phyloP scores from a whole-genome alignment of 225 moss, liverwort and hornwort species.

The Rhytidiadelphus loreus region DNA sequence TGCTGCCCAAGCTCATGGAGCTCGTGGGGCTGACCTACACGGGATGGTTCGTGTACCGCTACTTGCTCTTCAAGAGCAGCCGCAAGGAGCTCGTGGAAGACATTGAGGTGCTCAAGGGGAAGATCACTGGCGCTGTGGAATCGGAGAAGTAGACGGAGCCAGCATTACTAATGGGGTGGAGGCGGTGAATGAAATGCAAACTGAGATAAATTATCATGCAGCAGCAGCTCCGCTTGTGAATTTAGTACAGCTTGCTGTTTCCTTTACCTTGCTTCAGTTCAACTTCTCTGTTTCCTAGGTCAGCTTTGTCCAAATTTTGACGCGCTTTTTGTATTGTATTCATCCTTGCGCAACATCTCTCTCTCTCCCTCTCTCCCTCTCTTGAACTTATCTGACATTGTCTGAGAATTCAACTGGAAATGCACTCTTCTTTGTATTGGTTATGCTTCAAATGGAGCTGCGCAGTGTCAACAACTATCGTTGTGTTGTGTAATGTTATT shows the following conservation, averaged over 20 bases:
- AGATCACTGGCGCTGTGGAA: slow-evolving; percentile 72
- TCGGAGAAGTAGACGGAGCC: background rate
- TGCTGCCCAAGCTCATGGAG: slow-evolving; percentile 93
- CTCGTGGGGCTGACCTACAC: slow-evolving; percentile 83
- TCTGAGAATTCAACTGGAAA: background rate
- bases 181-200: background rate
- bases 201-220: background rate
- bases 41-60: slow-evolving; percentile 98
- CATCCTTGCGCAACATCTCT: background rate
- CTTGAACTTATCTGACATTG: background rate
- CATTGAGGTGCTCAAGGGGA: slow-evolving; percentile 76
- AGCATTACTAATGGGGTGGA: background rate
- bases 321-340: slow-evolving; percentile 8
- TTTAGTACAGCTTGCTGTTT: background rate
- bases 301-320: slow-evolving; percentile 7
- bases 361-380: background rate
- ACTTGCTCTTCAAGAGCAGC: slow-evolving; percentile 80
- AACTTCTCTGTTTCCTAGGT: background rate
- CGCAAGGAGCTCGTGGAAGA: slow-evolving; percentile 86
- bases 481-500: background rate
- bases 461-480: background rate
- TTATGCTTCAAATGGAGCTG: background rate
- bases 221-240: background rate
- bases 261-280: background rate
- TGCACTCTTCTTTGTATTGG: background rate